Conservation (phyloP, 495 filamentous ascomycete species). For the Penicillium lagena region DNA sequence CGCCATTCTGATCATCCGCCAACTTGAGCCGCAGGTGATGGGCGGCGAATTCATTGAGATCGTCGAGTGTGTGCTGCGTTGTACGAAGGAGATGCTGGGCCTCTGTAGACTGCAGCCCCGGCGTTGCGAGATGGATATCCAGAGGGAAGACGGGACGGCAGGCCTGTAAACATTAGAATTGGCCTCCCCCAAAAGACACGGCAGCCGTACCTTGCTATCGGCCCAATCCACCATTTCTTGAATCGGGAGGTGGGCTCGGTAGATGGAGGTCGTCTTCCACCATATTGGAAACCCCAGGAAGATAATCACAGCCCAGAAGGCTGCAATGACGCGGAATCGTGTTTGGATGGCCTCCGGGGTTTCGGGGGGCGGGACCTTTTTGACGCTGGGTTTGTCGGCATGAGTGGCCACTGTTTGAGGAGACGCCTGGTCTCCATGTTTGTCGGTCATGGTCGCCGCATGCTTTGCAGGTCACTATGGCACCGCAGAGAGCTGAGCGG, state of each 20-base stretch:
- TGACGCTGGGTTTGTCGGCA: slow-evolving; percentile 16
- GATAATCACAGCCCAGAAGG: slow-evolving; percentile 86
- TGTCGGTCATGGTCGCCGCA: slow-evolving; percentile 34
- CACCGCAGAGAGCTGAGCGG: no score
- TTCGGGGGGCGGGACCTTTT: slow-evolving; percentile 64
- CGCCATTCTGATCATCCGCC: slow-evolving; percentile 19
- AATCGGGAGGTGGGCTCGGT: slow-evolving; percentile 78
- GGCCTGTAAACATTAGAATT: slow-evolving; percentile 45
- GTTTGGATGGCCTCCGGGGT: slow-evolving; percentile 58
- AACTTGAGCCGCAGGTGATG: slow-evolving; percentile 78
- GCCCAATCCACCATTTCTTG: slow-evolving; percentile 89
- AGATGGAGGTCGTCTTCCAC: slow-evolving; percentile 94
- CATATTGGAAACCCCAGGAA: slow-evolving; percentile 88
- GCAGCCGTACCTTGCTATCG: slow-evolving; percentile 67
- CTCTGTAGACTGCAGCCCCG: slow-evolving; percentile 59
- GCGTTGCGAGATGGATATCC: slow-evolving; percentile 70
- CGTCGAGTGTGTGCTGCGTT: slow-evolving; percentile 86
- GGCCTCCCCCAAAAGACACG: not conserved
- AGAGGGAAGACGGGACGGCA: slow-evolving; percentile 87
- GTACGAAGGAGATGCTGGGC: slow-evolving; percentile 70
- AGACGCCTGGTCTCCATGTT: slow-evolving; percentile 33
- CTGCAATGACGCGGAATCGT: slow-evolving; percentile 68
- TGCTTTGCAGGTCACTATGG: slow-evolving; percentile 18
- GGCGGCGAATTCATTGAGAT: slow-evolving; percentile 86
- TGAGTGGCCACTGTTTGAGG: slow-evolving; percentile 13